Base-by-base conservation (phyloP, 2,329 filamentous ascomycete species). In the Teratosphaeria viscida region DNA sequence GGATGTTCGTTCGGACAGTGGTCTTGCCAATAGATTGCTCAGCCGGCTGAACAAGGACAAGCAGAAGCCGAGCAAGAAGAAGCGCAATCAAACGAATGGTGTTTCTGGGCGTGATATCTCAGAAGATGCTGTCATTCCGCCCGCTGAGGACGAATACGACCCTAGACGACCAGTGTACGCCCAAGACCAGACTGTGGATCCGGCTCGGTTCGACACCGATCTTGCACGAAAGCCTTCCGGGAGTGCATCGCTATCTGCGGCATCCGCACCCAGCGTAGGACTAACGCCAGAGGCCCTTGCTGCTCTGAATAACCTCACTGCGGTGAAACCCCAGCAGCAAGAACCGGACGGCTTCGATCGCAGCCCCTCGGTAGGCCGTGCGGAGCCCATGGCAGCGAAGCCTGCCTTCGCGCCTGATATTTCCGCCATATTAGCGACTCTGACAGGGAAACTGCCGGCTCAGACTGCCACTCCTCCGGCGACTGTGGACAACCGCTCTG, bases 91-190 rank as follows among this genome's bases (percentile, higher is more conserved):
- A 56, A 57, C 23, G 57, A 65, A 61, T 35, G 68, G 67, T 19
- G 69, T 66, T 64, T 49, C 66, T 67, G 64, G 64, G 56, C 58
- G 54, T 54, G 59, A 58, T 14, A 55, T 56, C 11, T 61, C 55
- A 1, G 60, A 66, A 26, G 73, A 69, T 19, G 71, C 71, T 39
- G 65, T 72, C 39, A 71, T 72, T 35, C 72, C 73, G 59, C 67
- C 72, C 10, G 70, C 66, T 2, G 76, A 79, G 58, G 75, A 80
- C 65, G 79, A 80, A 63, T 81, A 81, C 67, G 76, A 79, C 66
- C 75, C 76, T 35, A 74, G 74, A 59, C 72, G 72, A 32, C 77
- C 77, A 3, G 64, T 66, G 52, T 63, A 66, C 32, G 55, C 63
- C 2, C 39, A 54, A n/a, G 49, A 61, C 34, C 56, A 63, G 59